Percentiles rank a stretch among this genome's conserved stretches.
Conservation (phyloP, 164 flowering plant genomes). For the Sedum album region DNA sequence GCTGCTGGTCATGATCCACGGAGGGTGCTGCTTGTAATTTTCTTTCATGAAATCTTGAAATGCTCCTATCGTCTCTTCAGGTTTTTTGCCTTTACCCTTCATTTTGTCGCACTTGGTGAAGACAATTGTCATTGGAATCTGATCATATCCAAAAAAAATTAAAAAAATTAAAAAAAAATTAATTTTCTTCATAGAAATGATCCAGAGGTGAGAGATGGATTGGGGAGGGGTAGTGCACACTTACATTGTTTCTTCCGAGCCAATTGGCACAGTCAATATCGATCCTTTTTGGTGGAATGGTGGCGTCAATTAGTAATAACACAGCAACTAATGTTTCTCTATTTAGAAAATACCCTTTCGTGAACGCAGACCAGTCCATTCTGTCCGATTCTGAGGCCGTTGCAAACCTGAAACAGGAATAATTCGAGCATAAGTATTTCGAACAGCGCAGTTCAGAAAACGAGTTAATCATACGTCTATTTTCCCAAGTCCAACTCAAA, state of each 20-base stretch:
- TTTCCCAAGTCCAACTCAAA: not conserved
- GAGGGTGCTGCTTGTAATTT: slow-evolving; percentile 35
- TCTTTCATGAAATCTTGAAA: slow-evolving; percentile 27
- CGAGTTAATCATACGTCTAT: too few relatives aligned
- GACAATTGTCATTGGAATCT: slow-evolving; percentile 83
- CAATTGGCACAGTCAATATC: slow-evolving; percentile 97
- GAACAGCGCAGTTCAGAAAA: not conserved
- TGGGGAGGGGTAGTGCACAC: not conserved
- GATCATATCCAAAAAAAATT: too few relatives aligned
- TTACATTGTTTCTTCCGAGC: slow-evolving; percentile 91
- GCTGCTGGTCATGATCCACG: slow-evolving; percentile 99
- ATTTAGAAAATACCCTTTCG: slow-evolving; percentile 86
- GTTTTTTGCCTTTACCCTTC: slow-evolving; percentile 27
- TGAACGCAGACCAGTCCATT: slow-evolving; percentile 86
- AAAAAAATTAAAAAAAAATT: not conserved
- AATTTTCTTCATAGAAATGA: not conserved
- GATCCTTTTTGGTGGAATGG: slow-evolving; percentile 83
- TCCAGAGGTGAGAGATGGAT: not conserved
- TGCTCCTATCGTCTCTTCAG: slow-evolving; percentile 27
- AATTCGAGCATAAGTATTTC: not conserved
- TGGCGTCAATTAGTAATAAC: slow-evolving; percentile 79
- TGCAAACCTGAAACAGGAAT: slow-evolving; percentile 56
- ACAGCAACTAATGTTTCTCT: slow-evolving; percentile 69
- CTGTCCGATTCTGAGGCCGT: slow-evolving; percentile 78
- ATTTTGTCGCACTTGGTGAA: slow-evolving; percentile 89